Evolutionary conservation across 352 stramenopile genomes (phyloP), one percentile per base, ranked within the genome.

Genomic region (Globisporangium recalcitrans): DNA sequence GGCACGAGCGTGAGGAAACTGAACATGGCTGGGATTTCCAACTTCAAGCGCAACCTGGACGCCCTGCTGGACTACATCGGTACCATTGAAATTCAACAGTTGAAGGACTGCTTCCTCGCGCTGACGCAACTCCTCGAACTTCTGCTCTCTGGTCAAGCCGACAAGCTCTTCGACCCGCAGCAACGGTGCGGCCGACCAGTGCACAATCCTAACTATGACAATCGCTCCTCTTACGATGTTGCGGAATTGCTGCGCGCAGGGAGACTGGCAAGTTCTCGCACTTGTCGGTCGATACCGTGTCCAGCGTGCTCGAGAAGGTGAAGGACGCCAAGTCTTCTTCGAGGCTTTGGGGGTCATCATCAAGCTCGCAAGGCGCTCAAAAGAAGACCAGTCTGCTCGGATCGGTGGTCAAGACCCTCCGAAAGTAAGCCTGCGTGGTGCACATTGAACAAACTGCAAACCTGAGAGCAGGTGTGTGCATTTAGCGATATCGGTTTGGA

Each of bases 21-120:
- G 16, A 93, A 78, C 47, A 80, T 82, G 70, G 78, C 83, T 16
- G 84, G 78, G 1, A 72, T 93, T 38, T 71, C 80, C 46, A 91
- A 87, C 55, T 88, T 93, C 57, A 91, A 91, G 64, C 73, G 82
- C 27, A 91, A 90, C 56, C 53, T 93, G 32, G 78, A 93, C 52
- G 80, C 84, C 0, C 60, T 93, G 44, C 67, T 88, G 14, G 77
- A 82, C 26, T 91, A 86, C 46, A 77, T 89, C 51, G 75, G 71
- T 22, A 78, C 76, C 1, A 73, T 90, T 9, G 70, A 73, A 6
- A 76, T 91, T 42, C 65, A 73, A 13, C 84, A 93, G 52, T 55
- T 91, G 10, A 72, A 74, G 14, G 81, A 90, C 22, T 88, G 79
- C 44, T 91, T 91, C 56, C 66, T 82, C 9, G 76, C 80, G 2